Conservation (phyloP, 768 basidiomycete species). For the Trametes meyenii region DNA sequence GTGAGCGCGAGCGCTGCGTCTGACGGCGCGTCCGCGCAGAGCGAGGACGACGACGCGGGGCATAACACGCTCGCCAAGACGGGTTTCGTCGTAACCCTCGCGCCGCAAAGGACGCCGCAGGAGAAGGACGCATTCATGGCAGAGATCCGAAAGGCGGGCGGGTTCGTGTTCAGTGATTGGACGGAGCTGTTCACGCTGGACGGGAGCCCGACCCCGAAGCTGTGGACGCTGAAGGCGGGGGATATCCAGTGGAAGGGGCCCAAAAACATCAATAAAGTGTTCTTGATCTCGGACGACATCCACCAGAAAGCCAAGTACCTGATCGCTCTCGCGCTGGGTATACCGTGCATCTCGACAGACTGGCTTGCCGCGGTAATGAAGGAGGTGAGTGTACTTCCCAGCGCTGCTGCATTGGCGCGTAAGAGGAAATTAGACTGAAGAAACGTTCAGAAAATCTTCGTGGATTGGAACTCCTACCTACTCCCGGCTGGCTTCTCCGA, state of each 20-base stretch:
- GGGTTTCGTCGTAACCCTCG: conserved; percentile 63
- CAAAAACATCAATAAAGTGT: conserved; percentile 53
- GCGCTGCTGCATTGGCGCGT: not conserved
- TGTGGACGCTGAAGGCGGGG: conserved; percentile 54
- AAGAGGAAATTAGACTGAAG: not conserved
- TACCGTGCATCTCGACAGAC: conserved; percentile 71
- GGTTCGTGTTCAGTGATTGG: conserved; percentile 66
- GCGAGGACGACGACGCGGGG: conserved; percentile 35
- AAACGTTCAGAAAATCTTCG: conserved; percentile 8
- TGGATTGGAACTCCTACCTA: conserved; percentile 67
- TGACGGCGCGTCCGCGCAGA: conserved; percentile 43
- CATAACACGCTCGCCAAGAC: conserved; percentile 44
- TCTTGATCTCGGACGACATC: conserved; percentile 66
- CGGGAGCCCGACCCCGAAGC: conserved; percentile 47
- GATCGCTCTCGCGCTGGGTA: conserved; percentile 80
- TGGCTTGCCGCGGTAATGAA: conserved; percentile 53
- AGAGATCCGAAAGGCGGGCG: conserved; percentile 54
- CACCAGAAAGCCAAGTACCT: conserved; percentile 80
- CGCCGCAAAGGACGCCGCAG: conserved; percentile 40
- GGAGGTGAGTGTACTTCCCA: conserved; percentile 27
- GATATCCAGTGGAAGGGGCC: conserved; percentile 52
- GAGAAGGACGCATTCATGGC: conserved; percentile 47
- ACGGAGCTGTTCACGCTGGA: conserved; percentile 56
- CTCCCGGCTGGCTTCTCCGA: conserved; percentile 53
- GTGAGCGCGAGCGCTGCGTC: conserved; percentile 48